Base-by-base conservation (phyloP, 352 stramenopile species). In the Aphanomyces euteiches region DNA sequence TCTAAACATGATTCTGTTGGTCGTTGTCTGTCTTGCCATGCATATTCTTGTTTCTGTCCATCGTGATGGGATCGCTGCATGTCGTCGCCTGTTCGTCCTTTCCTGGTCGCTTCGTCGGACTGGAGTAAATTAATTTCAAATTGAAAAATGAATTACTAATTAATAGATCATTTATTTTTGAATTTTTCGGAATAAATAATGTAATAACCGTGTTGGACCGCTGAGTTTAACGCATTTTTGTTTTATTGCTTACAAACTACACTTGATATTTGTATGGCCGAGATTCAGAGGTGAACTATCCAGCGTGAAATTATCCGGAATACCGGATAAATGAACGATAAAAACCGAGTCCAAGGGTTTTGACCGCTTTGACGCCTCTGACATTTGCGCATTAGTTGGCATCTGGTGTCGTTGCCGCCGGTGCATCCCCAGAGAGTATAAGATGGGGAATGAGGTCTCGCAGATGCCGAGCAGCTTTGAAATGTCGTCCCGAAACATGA, bases 401-500 rank as follows among this genome's bases (percentile, higher is more conserved):
- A 39, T 12, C 6, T 12, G 54, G 54, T 61, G 19, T 17, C 19
- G 54, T 61, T 37, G 54, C 15, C 15, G 50, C 8, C n/a, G 8
- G 8, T n/a, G 50, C 50, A n/a, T 21, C 50, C 8, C 7, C 8
- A n/a, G 8, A 38, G 7, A 34, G 28, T 21, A 3, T 3, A 34
- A 10, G 28, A 70, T 70, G 64, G 64, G 64, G 7, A 70, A 70
- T 38, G 64, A 70, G 61, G 45, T 50, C 34, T 70, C 64, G 19
- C 64, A 63, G 38, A 61, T 70, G 64, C 47, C 47, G 43, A 48
- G 21, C 54, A 39, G n/a, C n/a, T 38, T 70, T 15, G 64, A 70
- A 39, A 70, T 70, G 64, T 70, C 64, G 48, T 61, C 47, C 15
- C 64, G 64, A 8, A 70, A 70, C 47, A 19, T 61, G 15, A 70